phyloP scores from a whole-genome alignment of 2,329 filamentous ascomycete genomes.

The Chlorencoelia australis region DNA sequence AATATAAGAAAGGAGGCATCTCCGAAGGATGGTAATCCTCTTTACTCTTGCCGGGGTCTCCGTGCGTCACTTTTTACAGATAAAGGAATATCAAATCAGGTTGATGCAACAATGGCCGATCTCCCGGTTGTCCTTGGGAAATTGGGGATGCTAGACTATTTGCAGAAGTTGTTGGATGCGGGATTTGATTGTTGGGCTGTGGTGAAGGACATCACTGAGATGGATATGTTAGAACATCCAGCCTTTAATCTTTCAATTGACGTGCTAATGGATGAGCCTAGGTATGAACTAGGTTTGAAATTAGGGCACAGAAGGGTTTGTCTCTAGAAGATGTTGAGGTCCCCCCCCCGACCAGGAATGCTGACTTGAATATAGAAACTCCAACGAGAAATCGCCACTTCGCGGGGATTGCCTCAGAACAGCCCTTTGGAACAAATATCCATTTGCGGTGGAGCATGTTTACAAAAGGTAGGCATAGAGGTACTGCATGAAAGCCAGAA shows the following conservation, averaged over 20 bases:
- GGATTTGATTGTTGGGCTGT: conserved; percentile 4
- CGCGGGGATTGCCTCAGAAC: conserved; percentile 4
- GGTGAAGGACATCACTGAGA: conserved; percentile 5
- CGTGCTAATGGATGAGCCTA: neutral
- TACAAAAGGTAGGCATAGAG: neutral
- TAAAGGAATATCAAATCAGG: no score
- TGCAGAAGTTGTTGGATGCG: neutral
- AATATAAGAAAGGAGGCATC: no score
- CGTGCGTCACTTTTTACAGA: no score
- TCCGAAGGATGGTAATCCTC: no score
- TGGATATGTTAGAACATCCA: conserved; percentile 4
- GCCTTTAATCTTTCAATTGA: no score
- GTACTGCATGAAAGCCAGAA: neutral
- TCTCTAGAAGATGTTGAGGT: no score
- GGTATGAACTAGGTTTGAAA: conserved; percentile 1
- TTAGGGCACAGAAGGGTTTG: conserved; percentile 4
- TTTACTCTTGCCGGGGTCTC: no score
- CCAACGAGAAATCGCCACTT: conserved; percentile 6
- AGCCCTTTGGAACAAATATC: neutral
- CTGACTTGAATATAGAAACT: conserved; percentile 4
- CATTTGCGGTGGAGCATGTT: neutral
- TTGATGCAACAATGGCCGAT: no score
- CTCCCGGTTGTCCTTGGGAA: neutral
- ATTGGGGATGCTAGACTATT: conserved; percentile 1
- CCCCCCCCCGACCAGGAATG: no score